A percentile compares a stretch with the other conserved stretches of the same genome.
These are phyloP conservation scores for Juglanconis sp. DNA, from an alignment of 2,329 filamentous ascomycete genomes.

Conservation along the genomic window DNA sequence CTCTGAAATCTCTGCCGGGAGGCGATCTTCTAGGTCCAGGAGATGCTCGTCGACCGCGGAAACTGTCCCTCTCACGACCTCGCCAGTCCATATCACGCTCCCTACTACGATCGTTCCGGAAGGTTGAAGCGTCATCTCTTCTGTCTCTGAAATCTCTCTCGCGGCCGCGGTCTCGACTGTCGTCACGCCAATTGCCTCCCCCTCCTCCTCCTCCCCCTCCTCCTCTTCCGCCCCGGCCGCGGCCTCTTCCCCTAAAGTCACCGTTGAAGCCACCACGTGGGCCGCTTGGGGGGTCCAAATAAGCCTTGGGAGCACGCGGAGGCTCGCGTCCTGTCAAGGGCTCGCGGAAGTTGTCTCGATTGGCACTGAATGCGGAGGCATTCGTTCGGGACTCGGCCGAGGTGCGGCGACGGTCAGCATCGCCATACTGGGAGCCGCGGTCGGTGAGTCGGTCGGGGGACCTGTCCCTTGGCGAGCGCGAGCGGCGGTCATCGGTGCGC, in stretches of 20 bases:
- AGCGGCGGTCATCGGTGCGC: constrained; percentile 48
- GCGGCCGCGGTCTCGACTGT: constrained; percentile 58
- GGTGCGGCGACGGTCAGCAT: constrained; percentile 69
- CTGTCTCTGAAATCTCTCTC: constrained; percentile 60
- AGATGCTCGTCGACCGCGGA: constrained; percentile 59
- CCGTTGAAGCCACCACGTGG: constrained; percentile 64
- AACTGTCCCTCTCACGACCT: constrained; percentile 52
- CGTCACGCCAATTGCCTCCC: constrained; percentile 51
- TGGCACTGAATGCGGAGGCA: constrained; percentile 57
- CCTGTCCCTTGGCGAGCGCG: constrained; percentile 64
- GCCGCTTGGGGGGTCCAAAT: constrained; percentile 67
- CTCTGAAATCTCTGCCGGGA: constrained; percentile 60
- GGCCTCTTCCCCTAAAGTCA: constrained; percentile 61
- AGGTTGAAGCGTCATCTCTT: constrained; percentile 43
- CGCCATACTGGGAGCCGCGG: constrained; percentile 51
- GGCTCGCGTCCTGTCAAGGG: constrained; percentile 61
- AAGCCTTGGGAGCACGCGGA: constrained; percentile 76
- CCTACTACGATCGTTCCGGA: constrained; percentile 57
- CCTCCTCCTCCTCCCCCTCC: constrained; percentile 52
- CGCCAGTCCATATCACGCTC: constrained; percentile 54
- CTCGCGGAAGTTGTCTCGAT: constrained; percentile 57
- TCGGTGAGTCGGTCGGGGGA: constrained; percentile 64
- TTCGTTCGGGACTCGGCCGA: constrained; percentile 56
- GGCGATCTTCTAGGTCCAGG: constrained; percentile 63
- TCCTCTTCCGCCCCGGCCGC: constrained; percentile 51